Evolutionary conservation across 1,284 basidiomycete species (phyloP).

Genomic region (Cutaneotrichosporon arboriforme): DNA sequence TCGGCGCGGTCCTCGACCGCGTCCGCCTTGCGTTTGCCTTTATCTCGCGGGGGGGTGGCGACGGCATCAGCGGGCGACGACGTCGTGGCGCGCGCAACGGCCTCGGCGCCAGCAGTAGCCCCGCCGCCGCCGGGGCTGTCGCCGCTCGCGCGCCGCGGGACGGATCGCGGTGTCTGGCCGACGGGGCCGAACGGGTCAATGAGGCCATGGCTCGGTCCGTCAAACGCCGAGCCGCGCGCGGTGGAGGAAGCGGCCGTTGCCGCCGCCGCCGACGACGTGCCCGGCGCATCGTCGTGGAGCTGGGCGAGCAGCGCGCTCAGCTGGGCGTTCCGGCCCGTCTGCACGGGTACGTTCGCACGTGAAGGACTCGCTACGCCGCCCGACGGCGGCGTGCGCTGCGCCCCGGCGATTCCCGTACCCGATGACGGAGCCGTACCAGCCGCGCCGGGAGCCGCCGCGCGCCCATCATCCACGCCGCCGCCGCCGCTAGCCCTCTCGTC

Average conservation of each 20-base stretch:
- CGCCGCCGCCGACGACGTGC: neutral
- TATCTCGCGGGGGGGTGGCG: conserved; percentile 4
- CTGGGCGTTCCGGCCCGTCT: neutral
- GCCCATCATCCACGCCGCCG: no score
- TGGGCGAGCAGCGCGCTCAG: conserved; percentile 13
- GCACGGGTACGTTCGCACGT: neutral
- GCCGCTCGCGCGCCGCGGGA: no score
- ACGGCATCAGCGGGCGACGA: neutral
- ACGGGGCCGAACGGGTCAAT: conserved; percentile 41
- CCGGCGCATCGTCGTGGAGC: conserved; percentile 1
- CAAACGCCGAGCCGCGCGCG: conserved; percentile 11
- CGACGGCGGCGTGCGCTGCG: no score
- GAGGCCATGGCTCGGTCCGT: conserved; percentile 16
- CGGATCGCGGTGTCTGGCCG: neutral
- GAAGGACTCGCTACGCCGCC: no score
- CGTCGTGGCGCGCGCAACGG: no score
- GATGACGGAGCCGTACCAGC: no score
- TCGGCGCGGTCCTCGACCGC: conserved; percentile 6
- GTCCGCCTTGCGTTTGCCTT: conserved; percentile 14
- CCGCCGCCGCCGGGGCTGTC: neutral
- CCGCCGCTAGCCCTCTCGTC: no score
- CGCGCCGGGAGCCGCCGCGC: no score
- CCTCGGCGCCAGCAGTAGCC: neutral
- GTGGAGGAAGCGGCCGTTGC: conserved; percentile 2
- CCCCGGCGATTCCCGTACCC: no score